Evolutionary conservation across 2,329 filamentous ascomycete species (phyloP), one percentile per base, ranked within the genome.

Genomic region (Sclerotinia sclerotiorum): DNA sequence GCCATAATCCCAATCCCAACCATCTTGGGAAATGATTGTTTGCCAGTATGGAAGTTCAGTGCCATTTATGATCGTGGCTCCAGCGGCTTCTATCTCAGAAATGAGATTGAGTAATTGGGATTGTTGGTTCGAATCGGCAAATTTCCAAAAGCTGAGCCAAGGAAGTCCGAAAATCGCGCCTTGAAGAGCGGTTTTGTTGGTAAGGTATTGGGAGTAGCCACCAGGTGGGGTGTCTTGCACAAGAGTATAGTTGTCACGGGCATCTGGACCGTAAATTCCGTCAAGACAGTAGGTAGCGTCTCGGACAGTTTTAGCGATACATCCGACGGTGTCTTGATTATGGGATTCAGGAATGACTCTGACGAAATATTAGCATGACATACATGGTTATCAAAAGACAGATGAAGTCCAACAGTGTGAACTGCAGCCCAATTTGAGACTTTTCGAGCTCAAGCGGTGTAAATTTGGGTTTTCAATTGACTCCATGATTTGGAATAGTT

Each of bases 1-100:
- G 19, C 89, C 89, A 71, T 87, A 90, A 73, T 90, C 88, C 84
- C 90, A 93, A 77, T 93, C 82, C 90, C 90, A 93, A n/a, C 88
- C 88, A 61, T 84, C 77, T 0, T 87, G 88, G 44, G 84, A 85
- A 17, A 93, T 84, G 32, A 91, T 85, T 0, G 80, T 85, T 74
- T 88, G 78, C 73, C 87, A 84, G 75, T 87, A 81, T 29, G 87
- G 86, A 2, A 93, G 82, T 75, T 93, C 90, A 0, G 89, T 91
- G 35, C 84, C 83, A 74, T 92, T 91, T 74, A 92, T 80, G 52
- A 93, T 82, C 1, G 83, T 89, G 0, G 88, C 90, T 1, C 91
- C 90, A 0, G 87, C 86, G 0, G 77, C 76, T 74, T 85, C 74
- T 48, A 93, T 85, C 32, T 87, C 74, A 0, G 80, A 75, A 15